Percentiles rank a stretch among this genome's conserved stretches.
These are phyloP conservation scores for Miscanthus lutarioriparius DNA, from an alignment of 176 grass and related monocot genomes.

Conservation along the genomic window DNA sequence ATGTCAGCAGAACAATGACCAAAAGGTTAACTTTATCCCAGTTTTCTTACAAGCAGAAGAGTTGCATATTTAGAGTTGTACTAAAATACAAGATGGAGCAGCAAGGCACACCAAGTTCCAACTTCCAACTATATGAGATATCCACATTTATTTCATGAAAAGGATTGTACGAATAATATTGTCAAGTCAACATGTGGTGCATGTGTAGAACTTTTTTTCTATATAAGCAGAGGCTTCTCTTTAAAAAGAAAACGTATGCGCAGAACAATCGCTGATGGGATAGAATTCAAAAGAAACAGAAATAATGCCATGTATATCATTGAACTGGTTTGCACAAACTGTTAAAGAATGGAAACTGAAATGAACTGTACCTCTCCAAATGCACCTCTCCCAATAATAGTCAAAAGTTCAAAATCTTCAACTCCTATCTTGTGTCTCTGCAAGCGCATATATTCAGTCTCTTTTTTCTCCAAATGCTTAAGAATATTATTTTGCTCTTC, in stretches of 20 bases:
- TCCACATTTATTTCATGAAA: conserved; percentile 9
- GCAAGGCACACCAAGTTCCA: neutral
- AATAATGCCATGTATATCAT: neutral
- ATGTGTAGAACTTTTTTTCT: neutral
- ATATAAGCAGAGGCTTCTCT: neutral
- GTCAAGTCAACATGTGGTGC: neutral
- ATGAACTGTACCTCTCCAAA: conserved; percentile 76
- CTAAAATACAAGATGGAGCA: neutral
- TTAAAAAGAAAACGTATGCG: neutral
- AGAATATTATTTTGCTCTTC: conserved; percentile 96
- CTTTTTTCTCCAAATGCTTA: conserved; percentile 96
- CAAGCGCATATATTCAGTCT: conserved; percentile 95
- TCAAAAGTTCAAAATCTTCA: conserved; percentile 99
- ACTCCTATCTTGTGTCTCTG: conserved; percentile 98
- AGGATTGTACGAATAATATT: conserved; percentile 17
- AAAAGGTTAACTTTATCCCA: neutral
- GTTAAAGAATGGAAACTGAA: conserved; percentile 22
- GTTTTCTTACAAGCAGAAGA: conserved; percentile 9
- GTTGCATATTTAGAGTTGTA: neutral
- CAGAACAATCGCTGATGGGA: neutral
- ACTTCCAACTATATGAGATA: conserved; percentile 19
- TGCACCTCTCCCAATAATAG: conserved; percentile 98
- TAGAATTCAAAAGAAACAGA: conserved; percentile 18
- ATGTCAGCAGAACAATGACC: conserved; percentile 3
- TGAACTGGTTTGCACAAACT: neutral